Evolutionary conservation across 768 basidiomycete genomes (phyloP), one percentile per base, ranked within the genome.

Genomic region (Kondoa malvinella): DNA sequence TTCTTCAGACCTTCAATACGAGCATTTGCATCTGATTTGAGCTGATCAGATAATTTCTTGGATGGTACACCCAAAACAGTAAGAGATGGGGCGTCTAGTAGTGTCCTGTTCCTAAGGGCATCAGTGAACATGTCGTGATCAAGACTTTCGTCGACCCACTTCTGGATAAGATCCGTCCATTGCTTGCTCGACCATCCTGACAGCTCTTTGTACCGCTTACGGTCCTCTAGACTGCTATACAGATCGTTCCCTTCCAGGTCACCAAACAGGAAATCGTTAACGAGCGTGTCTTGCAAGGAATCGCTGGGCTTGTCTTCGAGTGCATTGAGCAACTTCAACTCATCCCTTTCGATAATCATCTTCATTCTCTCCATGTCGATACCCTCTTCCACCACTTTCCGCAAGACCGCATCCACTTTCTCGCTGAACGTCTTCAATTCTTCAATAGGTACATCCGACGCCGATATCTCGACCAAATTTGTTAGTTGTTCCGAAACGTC

Each of bases 1-100:
- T 82, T 78, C 33, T 86, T 82, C 75, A 91, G 89, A 8, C 80
- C 80, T 1, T 81, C 83, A 30, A 92, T 79, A 65, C 92, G 85
- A 16, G 80, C 82, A 76, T 87, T 89, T 76, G 95, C 91, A 33
- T 86, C 85, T 57, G 81, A 80, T 72, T 92, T 88, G 29, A 97
- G 81, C 71, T 84, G 85, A 34, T 86, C 86, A 0, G 87, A 88
- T 31, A 97, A 82, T 16, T 78, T 79, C 2, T 89, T 87, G 1
- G 95, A 97, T 2, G 95, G 95, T 74, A 85, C 89, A 27, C 92
- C 94, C 33, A 85, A 77, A 61, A 96, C 80, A n/a, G 89, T 83
- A 58, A 89, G 80, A 26, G 84, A 83, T 25, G 85, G 81, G 0
- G 84, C 82, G 67, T 87, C 82, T 62, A 92, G 79, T 71, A 86